Evolutionary conservation across 2,329 filamentous ascomycete species (phyloP).

Genomic region (Bertia moriformis): DNA sequence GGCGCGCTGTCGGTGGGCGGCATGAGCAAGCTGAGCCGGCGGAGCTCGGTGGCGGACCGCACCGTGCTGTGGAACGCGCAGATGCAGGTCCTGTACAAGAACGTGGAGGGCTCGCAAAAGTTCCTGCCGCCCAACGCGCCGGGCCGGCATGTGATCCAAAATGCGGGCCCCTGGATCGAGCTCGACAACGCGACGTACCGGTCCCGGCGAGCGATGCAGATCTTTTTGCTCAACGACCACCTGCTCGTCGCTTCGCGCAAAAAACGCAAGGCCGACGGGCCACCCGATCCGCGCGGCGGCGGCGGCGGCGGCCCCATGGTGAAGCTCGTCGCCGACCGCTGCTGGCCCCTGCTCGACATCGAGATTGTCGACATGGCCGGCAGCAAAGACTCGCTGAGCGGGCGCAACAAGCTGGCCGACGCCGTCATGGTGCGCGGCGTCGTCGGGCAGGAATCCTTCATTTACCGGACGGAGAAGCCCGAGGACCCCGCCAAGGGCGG

Average conservation of each 20-base stretch:
- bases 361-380: slow-evolving; percentile 79
- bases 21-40: slow-evolving; percentile 61
- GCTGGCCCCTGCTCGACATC: slow-evolving; percentile 85
- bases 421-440: slow-evolving; percentile 81
- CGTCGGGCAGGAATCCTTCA: slow-evolving; percentile 80
- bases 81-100: slow-evolving; percentile 80
- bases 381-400: slow-evolving; percentile 38
- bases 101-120: slow-evolving; percentile 94
- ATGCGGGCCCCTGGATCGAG: slow-evolving; percentile 88
- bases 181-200: slow-evolving; percentile 97
- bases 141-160: slow-evolving; percentile 85
- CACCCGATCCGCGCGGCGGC: no score
- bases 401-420: slow-evolving; percentile 56
- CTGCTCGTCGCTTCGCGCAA: slow-evolving; percentile 80
- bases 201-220: slow-evolving; percentile 71
- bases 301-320: slow-evolving; percentile 38
- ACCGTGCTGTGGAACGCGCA: slow-evolving; percentile 55
- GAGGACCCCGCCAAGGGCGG: slow-evolving; percentile 66
- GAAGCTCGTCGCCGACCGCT: slow-evolving; percentile 83
- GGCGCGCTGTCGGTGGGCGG: no score
- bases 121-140: slow-evolving; percentile 80
- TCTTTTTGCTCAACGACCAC: slow-evolving; percentile 90
- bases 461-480: slow-evolving; percentile 76
- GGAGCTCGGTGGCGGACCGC: slow-evolving; percentile 70
- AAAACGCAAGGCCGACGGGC: slow-evolving; percentile 70